phyloP scores from a whole-genome alignment of 129 eudicot genomes.

The Pittosporum tobira region DNA sequence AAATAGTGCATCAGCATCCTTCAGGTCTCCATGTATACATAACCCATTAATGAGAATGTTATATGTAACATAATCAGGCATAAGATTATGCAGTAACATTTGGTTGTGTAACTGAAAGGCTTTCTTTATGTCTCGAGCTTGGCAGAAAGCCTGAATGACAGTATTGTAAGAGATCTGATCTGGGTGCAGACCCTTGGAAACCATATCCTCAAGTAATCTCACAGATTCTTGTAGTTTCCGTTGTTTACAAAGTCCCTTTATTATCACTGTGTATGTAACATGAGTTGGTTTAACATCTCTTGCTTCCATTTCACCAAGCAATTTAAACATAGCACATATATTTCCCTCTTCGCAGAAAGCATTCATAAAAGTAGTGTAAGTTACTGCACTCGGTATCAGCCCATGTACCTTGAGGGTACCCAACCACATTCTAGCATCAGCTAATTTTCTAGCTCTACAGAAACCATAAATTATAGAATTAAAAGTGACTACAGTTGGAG shows the following conservation, averaged over 20 bases:
- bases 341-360: conserved; percentile 57
- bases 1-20: conserved; percentile 48
- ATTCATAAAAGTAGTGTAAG: conserved; percentile 82
- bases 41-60: conserved; percentile 70
- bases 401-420: conserved; percentile 41
- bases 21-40: conserved; percentile 51
- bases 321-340: conserved; percentile 25
- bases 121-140: conserved; percentile 34
- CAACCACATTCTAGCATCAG: conserved; percentile 44
- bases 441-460: conserved; percentile 38
- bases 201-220: conserved; percentile 43
- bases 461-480: conserved; percentile 72
- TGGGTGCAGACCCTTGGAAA: conserved; percentile 42
- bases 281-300: conserved; percentile 46
- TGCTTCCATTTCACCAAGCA: conserved; percentile 52
- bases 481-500: conserved; percentile 68
- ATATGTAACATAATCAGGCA: conserved; percentile 57
- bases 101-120: conserved; percentile 50
- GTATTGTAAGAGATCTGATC: conserved; percentile 65
- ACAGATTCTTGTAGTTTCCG: conserved; percentile 47
- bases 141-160: conserved; percentile 64
- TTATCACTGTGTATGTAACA: conserved; percentile 64
- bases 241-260: conserved; percentile 63
- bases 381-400: conserved; percentile 45
- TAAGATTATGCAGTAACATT: conserved; percentile 44